Conservation (phyloP, 2,329 filamentous ascomycete genomes). For the Rutstroemia sp. region DNA sequence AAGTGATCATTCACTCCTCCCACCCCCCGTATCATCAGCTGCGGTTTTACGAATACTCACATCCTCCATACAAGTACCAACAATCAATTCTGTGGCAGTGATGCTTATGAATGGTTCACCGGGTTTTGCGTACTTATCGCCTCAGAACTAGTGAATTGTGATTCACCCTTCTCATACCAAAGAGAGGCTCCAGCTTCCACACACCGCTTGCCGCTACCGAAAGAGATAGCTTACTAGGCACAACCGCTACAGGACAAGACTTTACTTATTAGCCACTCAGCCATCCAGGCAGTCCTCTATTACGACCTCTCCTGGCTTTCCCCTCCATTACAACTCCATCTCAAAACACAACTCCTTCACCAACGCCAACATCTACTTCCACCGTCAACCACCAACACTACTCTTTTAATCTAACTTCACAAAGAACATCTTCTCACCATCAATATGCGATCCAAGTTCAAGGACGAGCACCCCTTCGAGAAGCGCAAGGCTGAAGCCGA, state of each 20-base stretch:
- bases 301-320: not conserved
- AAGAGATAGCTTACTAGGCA: not conserved
- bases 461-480: conserved; percentile 99
- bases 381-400: not conserved
- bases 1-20: not conserved
- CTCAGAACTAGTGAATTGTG: not conserved
- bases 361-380: conserved; percentile 2
- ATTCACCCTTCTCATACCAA: not conserved
- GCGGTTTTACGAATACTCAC: not conserved
- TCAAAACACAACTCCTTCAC: conserved; percentile 6
- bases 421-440: conserved; percentile 28
- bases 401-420: not conserved
- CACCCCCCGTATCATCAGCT: not conserved
- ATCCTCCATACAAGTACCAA: too few relatives aligned
- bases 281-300: not conserved
- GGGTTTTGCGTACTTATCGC: not conserved
- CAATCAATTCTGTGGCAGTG: too few relatives aligned
- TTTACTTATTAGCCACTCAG: not conserved
- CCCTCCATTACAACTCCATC: not conserved
- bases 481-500: conserved; percentile 99
- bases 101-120: not conserved
- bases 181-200: not conserved
- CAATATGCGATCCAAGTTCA: conserved; percentile 98
- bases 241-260: too few relatives aligned
- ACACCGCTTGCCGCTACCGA: conserved; percentile 4